Percentiles rank a stretch among this genome's conserved stretches.
phyloP scores from a whole-genome alignment of 148 eudicot species.

The Rhododendron molle region DNA sequence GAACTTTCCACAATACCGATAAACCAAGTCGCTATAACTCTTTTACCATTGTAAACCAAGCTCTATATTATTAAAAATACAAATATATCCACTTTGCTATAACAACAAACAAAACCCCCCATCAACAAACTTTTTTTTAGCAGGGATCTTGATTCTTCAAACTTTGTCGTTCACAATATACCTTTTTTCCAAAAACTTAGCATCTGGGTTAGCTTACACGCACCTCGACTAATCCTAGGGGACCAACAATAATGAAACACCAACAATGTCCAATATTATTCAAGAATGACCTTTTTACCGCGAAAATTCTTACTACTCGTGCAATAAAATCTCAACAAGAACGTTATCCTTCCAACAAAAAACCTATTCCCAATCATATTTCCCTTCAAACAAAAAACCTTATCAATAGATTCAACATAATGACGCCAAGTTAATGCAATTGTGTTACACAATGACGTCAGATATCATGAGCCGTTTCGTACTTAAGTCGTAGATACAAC shows the following conservation, averaged over 20 bases:
- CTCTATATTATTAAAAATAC: not conserved
- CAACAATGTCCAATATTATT: not conserved
- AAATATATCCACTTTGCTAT: not conserved
- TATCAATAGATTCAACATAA: too few relatives aligned
- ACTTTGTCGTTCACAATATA: not conserved
- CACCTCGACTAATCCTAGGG: not conserved
- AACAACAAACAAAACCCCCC: not conserved
- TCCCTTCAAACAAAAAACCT: not conserved
- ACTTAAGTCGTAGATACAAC: not conserved
- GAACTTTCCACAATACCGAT: constrained; percentile 17
- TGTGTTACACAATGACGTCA: not conserved
- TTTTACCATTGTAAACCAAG: not conserved
- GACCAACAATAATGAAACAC: not conserved
- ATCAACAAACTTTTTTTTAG: not conserved
- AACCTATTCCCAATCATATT: not conserved
- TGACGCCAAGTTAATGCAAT: not conserved
- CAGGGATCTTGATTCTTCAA: not conserved
- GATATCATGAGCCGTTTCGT: not conserved
- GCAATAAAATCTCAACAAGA: not conserved
- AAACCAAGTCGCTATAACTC: not conserved
- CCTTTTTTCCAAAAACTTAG: not conserved
- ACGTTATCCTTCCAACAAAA: not conserved
- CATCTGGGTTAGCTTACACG: not conserved
- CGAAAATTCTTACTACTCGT: not conserved
- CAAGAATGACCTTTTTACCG: not conserved